These are phyloP conservation scores for Pulveroboletus sp. DNA, from an alignment of 768 basidiomycete species.

Conservation along the genomic window DNA sequence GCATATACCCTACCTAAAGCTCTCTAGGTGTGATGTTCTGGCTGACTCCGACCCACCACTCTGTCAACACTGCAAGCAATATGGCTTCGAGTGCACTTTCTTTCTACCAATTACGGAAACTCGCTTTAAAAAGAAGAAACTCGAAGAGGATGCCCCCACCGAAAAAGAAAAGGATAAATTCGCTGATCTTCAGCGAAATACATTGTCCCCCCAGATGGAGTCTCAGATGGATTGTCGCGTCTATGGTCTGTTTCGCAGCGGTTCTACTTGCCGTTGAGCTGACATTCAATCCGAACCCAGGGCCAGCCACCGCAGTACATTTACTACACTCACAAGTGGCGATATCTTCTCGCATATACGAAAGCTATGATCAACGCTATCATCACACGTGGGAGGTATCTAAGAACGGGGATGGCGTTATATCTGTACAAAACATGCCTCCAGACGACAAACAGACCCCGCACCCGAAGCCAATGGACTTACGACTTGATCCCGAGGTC, in stretches of 20 bases:
- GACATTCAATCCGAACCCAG: slow-evolving; percentile 43
- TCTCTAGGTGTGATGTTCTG: slow-evolving; percentile 73
- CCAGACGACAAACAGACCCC: slow-evolving; percentile 49
- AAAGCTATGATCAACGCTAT: slow-evolving; percentile 82
- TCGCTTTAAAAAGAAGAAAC: slow-evolving; percentile 93
- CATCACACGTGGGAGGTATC: slow-evolving; percentile 86
- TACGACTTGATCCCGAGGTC: slow-evolving; percentile 71
- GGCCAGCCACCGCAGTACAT: slow-evolving; percentile 83
- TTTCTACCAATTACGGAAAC: slow-evolving; percentile 99
- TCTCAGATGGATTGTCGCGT: slow-evolving; percentile 55
- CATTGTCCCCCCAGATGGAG: slow-evolving; percentile 45
- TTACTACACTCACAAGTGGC: slow-evolving; percentile 86
- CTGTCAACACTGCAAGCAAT: slow-evolving; percentile 94
- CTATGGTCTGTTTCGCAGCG: slow-evolving; percentile 44
- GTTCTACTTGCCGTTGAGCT: slow-evolving; percentile 7
- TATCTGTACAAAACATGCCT: slow-evolving; percentile 67
- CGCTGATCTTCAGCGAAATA: slow-evolving; percentile 27
- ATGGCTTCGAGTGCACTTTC: slow-evolving; percentile 91
- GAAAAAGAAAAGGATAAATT: slow-evolving; percentile 35
- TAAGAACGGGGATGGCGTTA: slow-evolving; percentile 80
- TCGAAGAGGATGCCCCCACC: slow-evolving; percentile 59
- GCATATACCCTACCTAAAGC: slow-evolving; percentile 12
- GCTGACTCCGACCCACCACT: slow-evolving; percentile 69
- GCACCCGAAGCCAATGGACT: slow-evolving; percentile 60
- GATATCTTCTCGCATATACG: slow-evolving; percentile 80